phyloP scores from a whole-genome alignment of 1,139 yeast species.

The Lodderomyces elongisporus region DNA sequence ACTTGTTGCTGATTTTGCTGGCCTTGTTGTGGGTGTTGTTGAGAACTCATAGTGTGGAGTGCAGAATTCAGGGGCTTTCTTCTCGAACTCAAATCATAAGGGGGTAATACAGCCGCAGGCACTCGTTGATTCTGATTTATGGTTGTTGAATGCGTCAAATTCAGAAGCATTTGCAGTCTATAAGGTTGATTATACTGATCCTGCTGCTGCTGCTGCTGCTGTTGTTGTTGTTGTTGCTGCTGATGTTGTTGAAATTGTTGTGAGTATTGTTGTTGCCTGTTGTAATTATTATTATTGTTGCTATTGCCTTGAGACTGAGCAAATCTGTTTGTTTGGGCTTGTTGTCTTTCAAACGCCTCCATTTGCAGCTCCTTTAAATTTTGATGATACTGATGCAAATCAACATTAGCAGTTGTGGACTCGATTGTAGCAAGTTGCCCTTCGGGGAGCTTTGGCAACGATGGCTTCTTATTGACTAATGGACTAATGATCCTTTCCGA shows the following conservation, averaged over 20 bases:
- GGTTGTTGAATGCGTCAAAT: background rate
- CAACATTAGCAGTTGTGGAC: slow-evolving; percentile 1
- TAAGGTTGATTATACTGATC: slow-evolving; percentile 1
- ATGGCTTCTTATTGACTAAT: slow-evolving; percentile 6
- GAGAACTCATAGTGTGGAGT: slow-evolving; percentile 1
- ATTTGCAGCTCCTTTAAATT: slow-evolving; percentile 10
- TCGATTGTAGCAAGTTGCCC: slow-evolving; percentile 6
- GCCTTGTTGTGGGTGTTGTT: slow-evolving; percentile 7
- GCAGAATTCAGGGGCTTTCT: slow-evolving; percentile 12
- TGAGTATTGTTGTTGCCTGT: background rate
- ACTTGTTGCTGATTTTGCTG: slow-evolving; percentile 12
- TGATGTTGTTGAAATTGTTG: background rate
- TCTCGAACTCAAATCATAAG: slow-evolving; percentile 18
- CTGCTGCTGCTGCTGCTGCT: slow-evolving; percentile 3
- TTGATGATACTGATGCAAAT: slow-evolving; percentile 11
- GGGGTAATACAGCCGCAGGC: slow-evolving; percentile 25
- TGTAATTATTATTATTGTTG: background rate
- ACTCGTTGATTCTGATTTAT: slow-evolving; percentile 9
- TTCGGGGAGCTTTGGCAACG: slow-evolving; percentile 12
- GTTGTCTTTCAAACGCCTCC: slow-evolving; percentile 7
- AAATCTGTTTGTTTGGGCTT: slow-evolving; percentile 1
- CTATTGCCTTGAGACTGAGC: background rate
- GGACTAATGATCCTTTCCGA: slow-evolving; percentile 3
- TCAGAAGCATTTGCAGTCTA: background rate
- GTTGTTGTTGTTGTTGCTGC: slow-evolving; percentile 1